Evolutionary conservation across 768 basidiomycete species (phyloP).

Genomic region (Russula lepida): DNA sequence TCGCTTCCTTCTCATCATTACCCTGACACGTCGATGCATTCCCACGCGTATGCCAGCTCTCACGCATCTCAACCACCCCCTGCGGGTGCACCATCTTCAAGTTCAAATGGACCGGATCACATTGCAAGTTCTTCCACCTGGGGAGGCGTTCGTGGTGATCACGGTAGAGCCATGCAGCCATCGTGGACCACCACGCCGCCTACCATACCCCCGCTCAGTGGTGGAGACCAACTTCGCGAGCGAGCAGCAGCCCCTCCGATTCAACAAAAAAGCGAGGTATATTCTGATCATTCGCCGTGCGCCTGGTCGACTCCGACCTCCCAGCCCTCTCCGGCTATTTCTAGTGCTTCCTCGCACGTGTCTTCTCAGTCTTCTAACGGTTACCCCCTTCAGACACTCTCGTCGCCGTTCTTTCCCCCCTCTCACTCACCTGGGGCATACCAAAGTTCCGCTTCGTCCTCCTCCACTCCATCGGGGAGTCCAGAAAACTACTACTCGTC

Average conservation of each 20-base stretch:
- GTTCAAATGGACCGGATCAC: conserved; percentile 6
- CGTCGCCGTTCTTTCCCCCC: conserved; percentile 20
- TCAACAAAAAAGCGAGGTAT: conserved; percentile 14
- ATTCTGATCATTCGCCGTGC: conserved; percentile 14
- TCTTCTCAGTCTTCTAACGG: conserved; percentile 13
- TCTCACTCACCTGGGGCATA: conserved; percentile 17
- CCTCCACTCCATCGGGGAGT: conserved; percentile 14
- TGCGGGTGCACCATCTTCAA: conserved; percentile 1
- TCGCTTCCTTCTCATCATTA: conserved; percentile 12
- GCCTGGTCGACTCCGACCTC: conserved; percentile 18
- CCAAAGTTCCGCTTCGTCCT: conserved; percentile 14
- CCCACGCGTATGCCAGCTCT: conserved; percentile 12
- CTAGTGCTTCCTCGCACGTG: conserved; percentile 13
- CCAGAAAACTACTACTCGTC: conserved; percentile 19
- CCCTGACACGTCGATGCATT: conserved; percentile 11
- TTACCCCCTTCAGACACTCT: conserved; percentile 17
- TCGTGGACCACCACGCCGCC: conserved; percentile 5
- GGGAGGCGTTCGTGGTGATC: conserved; percentile 10
- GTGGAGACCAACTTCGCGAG: conserved; percentile 13
- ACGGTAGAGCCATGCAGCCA: conserved; percentile 9
- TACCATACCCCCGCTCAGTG: conserved; percentile 10
- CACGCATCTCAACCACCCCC: conserved; percentile 8
- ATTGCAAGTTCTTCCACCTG: conserved; percentile 2
- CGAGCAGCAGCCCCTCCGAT: conserved; percentile 1
- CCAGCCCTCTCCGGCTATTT: conserved; percentile 8